Conservation (phyloP, 129 eudicot genomes). For the Centaurea solstitialis region DNA sequence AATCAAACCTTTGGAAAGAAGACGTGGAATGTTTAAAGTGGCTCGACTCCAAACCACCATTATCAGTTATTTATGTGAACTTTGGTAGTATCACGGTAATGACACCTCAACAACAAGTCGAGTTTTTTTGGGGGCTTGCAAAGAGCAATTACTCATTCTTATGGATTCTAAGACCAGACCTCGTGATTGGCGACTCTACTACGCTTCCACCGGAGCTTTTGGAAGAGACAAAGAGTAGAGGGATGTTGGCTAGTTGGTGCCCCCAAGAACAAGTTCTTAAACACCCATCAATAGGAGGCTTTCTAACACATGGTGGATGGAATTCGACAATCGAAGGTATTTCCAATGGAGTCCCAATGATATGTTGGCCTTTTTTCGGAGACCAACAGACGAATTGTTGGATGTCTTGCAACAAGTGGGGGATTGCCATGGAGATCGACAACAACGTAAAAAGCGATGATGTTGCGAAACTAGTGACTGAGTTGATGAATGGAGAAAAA, state of each 20-base stretch:
- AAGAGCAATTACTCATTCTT: constrained; percentile 28
- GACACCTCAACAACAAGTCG: constrained; percentile 35
- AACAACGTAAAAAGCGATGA: constrained; percentile 25
- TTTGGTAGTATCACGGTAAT: constrained; percentile 38
- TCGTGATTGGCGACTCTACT: constrained; percentile 23
- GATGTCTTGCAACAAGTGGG: constrained; percentile 32
- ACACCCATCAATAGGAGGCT: constrained; percentile 29
- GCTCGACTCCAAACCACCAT: constrained; percentile 16
- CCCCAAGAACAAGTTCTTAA: constrained; percentile 34
- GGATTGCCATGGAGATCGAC: constrained; percentile 27
- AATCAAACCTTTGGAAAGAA: constrained; percentile 31
- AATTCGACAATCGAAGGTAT: constrained; percentile 34
- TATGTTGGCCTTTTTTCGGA: constrained; percentile 38
- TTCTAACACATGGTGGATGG: constrained; percentile 37
- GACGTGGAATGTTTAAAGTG: constrained; percentile 26
- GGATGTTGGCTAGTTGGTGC: constrained; percentile 29
- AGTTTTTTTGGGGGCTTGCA: constrained; percentile 40
- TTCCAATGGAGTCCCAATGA: constrained; percentile 34
- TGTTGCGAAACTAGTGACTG: constrained; percentile 23
- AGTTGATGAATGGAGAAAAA: constrained; percentile 34
- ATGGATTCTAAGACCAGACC: constrained; percentile 28
- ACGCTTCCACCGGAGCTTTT: constrained; percentile 22
- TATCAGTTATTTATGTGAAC: constrained; percentile 33
- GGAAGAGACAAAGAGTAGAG: constrained; percentile 13
- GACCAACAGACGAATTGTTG: constrained; percentile 38